Conservation (phyloP, 225 moss, liverwort and hornwort genomes). For the Pseudoscleropodium purum region DNA sequence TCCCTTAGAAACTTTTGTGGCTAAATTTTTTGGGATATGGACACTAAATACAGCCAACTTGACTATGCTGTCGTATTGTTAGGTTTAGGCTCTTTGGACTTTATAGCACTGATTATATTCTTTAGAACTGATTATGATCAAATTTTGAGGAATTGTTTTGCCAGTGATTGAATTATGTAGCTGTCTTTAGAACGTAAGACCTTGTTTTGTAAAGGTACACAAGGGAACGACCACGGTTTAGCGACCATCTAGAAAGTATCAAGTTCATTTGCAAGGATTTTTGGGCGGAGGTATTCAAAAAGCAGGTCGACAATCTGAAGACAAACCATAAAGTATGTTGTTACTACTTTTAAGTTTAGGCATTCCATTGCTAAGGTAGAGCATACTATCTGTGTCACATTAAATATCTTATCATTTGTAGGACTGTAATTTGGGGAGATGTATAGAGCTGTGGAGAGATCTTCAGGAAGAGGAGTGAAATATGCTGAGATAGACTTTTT, state of each 20-base stretch:
- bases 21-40: background rate
- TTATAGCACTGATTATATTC: background rate
- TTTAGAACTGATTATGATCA: background rate
- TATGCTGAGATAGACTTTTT: background rate
- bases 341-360: background rate
- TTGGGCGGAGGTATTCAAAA: constrained; percentile 90
- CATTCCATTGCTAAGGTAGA: background rate
- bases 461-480: background rate
- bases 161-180: background rate
- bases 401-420: background rate
- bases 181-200: background rate
- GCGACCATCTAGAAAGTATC: constrained; percentile 89
- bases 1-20: background rate
- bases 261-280: constrained; percentile 97
- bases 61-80: background rate
- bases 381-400: background rate
- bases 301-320: constrained; percentile 96
- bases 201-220: constrained; percentile 60
- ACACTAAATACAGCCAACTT: background rate
- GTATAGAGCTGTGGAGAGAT: background rate
- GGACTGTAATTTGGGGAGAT: background rate
- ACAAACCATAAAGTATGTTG: constrained; percentile 80
- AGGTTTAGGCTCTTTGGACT: background rate
- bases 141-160: background rate
- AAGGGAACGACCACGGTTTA: constrained; percentile 86